Evolutionary conservation across 352 stramenopile species (phyloP).

Genomic region (Blastocystis sp.): DNA sequence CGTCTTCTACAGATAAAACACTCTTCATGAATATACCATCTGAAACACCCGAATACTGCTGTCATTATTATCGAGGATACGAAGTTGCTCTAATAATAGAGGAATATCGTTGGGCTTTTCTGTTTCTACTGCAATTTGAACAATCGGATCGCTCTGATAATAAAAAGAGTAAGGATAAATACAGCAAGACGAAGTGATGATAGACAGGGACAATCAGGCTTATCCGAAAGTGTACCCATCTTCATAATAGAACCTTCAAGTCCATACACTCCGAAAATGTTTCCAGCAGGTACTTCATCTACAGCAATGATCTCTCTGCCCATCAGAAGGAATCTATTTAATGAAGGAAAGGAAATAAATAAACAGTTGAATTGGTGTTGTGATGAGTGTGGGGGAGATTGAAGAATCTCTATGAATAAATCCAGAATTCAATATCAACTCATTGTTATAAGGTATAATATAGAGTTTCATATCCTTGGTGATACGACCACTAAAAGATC

Average conservation of each 20-base stretch:
- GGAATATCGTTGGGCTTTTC: constrained; percentile 80
- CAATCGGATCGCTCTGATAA: constrained; percentile 80
- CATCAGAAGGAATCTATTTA: constrained; percentile 74
- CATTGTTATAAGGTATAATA: neutral
- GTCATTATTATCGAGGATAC: constrained; percentile 80
- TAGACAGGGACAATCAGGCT: constrained; percentile 77
- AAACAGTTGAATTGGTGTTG: constrained; percentile 17
- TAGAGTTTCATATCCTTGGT: neutral
- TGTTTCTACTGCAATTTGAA: constrained; percentile 80
- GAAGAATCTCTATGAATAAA: neutral
- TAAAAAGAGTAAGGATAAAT: neutral
- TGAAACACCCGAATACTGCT: constrained; percentile 77
- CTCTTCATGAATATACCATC: neutral
- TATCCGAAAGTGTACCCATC: constrained; percentile 71
- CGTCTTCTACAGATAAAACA: constrained; percentile 19
- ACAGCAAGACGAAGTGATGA: constrained; percentile 79
- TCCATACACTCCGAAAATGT: constrained; percentile 81
- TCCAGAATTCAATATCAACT: neutral
- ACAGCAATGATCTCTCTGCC: constrained; percentile 78
- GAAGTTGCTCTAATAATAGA: constrained; percentile 77
- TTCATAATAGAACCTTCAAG: constrained; percentile 81
- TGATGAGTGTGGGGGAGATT: neutral
- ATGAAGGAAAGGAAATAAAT: neutral
- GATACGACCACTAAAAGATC: constrained; percentile 32
- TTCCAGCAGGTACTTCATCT: constrained; percentile 77